These are phyloP conservation scores for Kluyveromyces sp. DNA, from an alignment of 1,139 yeast species.

Conservation along the genomic window DNA sequence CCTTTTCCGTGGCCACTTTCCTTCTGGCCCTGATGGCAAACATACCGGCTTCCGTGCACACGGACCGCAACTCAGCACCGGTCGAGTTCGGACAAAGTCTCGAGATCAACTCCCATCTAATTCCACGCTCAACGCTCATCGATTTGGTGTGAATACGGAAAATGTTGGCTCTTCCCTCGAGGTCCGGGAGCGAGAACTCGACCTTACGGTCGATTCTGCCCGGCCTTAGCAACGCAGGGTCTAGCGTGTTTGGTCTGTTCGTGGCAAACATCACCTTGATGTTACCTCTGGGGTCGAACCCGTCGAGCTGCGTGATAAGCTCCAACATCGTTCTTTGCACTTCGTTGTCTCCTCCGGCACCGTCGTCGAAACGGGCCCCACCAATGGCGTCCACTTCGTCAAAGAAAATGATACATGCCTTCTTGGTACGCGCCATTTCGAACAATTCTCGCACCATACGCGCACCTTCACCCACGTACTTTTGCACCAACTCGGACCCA, in stretches of 20 bases:
- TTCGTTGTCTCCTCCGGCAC: conserved; percentile 99
- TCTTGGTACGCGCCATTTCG: conserved; percentile 97
- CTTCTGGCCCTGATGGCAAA: conserved; percentile 97
- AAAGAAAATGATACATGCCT: conserved; percentile 87
- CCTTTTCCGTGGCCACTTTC: conserved; percentile 96
- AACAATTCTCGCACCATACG: conserved; percentile 97
- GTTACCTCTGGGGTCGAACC: conserved; percentile 97
- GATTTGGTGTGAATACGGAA: conserved; percentile 95
- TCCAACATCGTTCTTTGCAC: conserved; percentile 99
- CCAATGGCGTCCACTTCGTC: conserved; percentile 99
- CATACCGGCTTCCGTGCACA: conserved; percentile 98
- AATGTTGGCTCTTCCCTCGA: conserved; percentile 95
- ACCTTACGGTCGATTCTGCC: conserved; percentile 98
- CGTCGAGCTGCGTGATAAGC: conserved; percentile 92
- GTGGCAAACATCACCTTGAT: conserved; percentile 99
- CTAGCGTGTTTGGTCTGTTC: conserved; percentile 93
- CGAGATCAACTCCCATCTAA: conserved; percentile 96
- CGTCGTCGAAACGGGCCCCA: conserved; percentile 97
- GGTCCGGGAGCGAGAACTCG: conserved; percentile 90
- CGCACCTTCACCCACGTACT: conserved; percentile 99
- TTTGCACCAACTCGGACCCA: conserved; percentile 96
- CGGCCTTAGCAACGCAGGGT: conserved; percentile 95
- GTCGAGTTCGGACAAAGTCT: conserved; percentile 96
- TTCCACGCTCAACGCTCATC: conserved; percentile 94
- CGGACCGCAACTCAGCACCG: conserved; percentile 95